phyloP scores from a whole-genome alignment of 345 rosid species.

The Lepidium sativum region DNA sequence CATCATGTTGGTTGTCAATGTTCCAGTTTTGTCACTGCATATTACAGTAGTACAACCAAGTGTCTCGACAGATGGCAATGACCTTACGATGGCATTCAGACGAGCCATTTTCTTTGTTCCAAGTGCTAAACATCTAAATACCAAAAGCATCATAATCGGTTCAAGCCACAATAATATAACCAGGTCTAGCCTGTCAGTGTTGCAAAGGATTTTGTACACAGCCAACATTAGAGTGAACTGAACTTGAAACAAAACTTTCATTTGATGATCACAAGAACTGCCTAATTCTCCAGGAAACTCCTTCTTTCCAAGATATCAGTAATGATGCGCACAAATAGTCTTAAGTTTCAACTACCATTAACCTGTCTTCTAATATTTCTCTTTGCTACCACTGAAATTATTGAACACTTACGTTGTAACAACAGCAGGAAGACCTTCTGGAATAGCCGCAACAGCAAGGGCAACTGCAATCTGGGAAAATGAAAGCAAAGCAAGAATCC shows the following conservation, averaged over 20 bases:
- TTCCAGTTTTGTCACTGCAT: slow-evolving; percentile 98
- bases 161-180: slow-evolving; percentile 7
- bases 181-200: not conserved
- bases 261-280: slow-evolving; percentile 1
- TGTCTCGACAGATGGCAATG: slow-evolving; percentile 98
- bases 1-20: slow-evolving; percentile 98
- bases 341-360: not conserved
- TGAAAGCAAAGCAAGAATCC: slow-evolving; percentile 25
- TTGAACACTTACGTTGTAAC: slow-evolving; percentile 83
- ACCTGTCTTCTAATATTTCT: not conserved
- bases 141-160: slow-evolving; percentile 1
- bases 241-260: slow-evolving; percentile 4
- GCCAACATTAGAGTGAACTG: slow-evolving; percentile 1
- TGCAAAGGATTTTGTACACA: not conserved
- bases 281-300: not conserved
- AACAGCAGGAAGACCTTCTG: slow-evolving; percentile 99
- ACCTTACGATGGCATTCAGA: slow-evolving; percentile 92
- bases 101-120: slow-evolving; percentile 99
- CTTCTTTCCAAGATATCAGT: slow-evolving; percentile 5
- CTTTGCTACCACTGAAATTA: slow-evolving; percentile 5
- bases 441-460: slow-evolving; percentile 99
- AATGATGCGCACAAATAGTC: not conserved
- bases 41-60: slow-evolving; percentile 98
- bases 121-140: slow-evolving; percentile 90
- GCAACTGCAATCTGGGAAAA: slow-evolving; percentile 94